Base-by-base conservation (phyloP, 2,329 filamentous ascomycete species). In the Colletotrichum sp. region DNA sequence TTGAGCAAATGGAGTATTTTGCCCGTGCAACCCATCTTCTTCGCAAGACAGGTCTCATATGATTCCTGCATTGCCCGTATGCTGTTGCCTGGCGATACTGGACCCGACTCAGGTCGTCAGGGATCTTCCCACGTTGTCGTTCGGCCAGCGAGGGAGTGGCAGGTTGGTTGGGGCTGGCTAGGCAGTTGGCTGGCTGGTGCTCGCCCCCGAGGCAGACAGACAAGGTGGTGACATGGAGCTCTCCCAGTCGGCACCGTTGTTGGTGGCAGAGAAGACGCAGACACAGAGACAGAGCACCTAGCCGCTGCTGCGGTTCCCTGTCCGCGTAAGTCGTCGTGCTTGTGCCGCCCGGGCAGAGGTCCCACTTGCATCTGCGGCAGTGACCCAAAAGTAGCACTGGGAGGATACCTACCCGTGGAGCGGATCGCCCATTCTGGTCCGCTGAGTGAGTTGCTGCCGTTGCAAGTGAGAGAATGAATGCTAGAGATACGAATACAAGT, bases 301-400 rank as follows among this genome's bases (percentile, higher is more conserved):
- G 36, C 44, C 32, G 69, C 63, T 52, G 73, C 69, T 63, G 63
- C 73, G 69, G 63, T 64, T 68, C 63, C 73, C 69, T 75, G 69
- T 75, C 64, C 27, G 64, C 57, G 69, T 72, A 68, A 63, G n/a
- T 72, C 27, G 32, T 34, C 9, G n/a, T 75, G 55, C 39, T 64
- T 55, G 36, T 72, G 73, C 63, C 36, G 68, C 55, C 61, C 39
- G 39, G 25, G 25, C 69, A 19, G 69, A 60, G 36, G 39, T 63
- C n/a, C 72, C 52, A 52, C 36, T 9, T 34, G 30, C 27, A 19
- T 16, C 16, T 63, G 63, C 63, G 27, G 39, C 39, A 66, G 30
- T 66, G 36, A 66, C 63, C 63, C 22, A 66, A 30, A 22, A 52
- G 63, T 66, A 66, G 63, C 36, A 66, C 9, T 52, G 63, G 0